Conservation (phyloP, 2,329 filamentous ascomycete genomes). For the Pseudogymnoascus verrucosus region DNA sequence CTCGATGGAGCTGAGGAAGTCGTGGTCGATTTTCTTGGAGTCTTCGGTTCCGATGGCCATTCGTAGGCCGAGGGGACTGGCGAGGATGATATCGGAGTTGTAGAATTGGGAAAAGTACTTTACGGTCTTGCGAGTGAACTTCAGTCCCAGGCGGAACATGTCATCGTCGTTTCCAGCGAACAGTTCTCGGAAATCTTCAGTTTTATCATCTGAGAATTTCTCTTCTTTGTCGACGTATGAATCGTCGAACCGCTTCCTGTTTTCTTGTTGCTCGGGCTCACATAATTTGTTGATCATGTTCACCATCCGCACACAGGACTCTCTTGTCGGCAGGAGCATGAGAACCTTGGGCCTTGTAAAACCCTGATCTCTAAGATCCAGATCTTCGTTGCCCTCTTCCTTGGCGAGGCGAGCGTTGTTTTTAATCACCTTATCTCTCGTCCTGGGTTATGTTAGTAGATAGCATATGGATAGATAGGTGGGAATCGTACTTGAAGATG, state of each 20-base stretch:
- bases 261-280: constrained; percentile 85
- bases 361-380: constrained; percentile 83
- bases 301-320: constrained; percentile 73
- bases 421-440: constrained; percentile 83
- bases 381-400: constrained; percentile 52
- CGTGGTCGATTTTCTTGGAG: constrained; percentile 64
- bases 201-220: constrained; percentile 63
- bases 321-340: constrained; percentile 79
- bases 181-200: constrained; percentile 78
- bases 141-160: constrained; percentile 91
- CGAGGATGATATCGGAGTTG: constrained; percentile 89
- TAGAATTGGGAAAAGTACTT: constrained; percentile 96
- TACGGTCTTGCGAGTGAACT: constrained; percentile 91
- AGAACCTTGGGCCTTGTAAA: constrained; percentile 93
- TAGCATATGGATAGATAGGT: not conserved
- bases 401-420: constrained; percentile 75
- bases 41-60: constrained; percentile 76
- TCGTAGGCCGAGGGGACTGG: constrained; percentile 80
- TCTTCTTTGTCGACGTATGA: constrained; percentile 64
- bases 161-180: constrained; percentile 96
- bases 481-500: constrained; percentile 60
- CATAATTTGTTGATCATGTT: constrained; percentile 69
- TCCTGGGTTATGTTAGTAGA: constrained; percentile 39
- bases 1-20: constrained; percentile 92
- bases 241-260: constrained; percentile 86